These are phyloP conservation scores for Pyrrhoderma noxium DNA, from an alignment of 1,284 basidiomycete species.

Conservation along the genomic window DNA sequence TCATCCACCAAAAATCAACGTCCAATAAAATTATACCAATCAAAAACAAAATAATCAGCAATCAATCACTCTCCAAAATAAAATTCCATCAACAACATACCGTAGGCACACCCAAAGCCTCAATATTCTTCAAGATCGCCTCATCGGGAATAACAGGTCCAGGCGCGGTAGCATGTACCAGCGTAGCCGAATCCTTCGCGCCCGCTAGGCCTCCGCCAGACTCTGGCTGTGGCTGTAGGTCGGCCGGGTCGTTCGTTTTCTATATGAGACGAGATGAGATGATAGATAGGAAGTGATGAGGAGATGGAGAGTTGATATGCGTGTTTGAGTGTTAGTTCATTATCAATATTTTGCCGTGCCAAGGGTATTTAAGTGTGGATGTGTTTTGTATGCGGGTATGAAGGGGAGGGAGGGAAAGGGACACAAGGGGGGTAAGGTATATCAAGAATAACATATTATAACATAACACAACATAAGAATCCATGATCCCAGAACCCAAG, in stretches of 20 bases:
- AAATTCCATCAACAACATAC: slow-evolving; percentile 24
- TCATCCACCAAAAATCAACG: neutral
- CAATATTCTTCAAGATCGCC: slow-evolving; percentile 22
- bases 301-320: neutral
- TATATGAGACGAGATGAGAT: neutral
- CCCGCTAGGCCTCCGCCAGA: neutral
- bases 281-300: neutral
- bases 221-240: slow-evolving; percentile 6
- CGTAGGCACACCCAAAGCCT: slow-evolving; percentile 23
- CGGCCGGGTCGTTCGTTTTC: slow-evolving; percentile 17
- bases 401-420: too few species aligned
- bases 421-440: too few species aligned
- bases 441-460: too few species aligned
- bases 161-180: slow-evolving; percentile 7
- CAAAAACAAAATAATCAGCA: neutral
- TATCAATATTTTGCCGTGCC: too few species aligned
- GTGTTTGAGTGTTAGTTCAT: too few species aligned
- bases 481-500: too few species aligned
- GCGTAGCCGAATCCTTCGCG: slow-evolving; percentile 5
- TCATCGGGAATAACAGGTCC: slow-evolving; percentile 12
- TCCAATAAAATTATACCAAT: neutral
- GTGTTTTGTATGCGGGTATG: too few species aligned
- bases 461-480: too few species aligned
- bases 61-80: too few species aligned
- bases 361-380: too few species aligned